phyloP scores from a whole-genome alignment of 139 green algal genomes.

The Trebouxia sp. region DNA sequence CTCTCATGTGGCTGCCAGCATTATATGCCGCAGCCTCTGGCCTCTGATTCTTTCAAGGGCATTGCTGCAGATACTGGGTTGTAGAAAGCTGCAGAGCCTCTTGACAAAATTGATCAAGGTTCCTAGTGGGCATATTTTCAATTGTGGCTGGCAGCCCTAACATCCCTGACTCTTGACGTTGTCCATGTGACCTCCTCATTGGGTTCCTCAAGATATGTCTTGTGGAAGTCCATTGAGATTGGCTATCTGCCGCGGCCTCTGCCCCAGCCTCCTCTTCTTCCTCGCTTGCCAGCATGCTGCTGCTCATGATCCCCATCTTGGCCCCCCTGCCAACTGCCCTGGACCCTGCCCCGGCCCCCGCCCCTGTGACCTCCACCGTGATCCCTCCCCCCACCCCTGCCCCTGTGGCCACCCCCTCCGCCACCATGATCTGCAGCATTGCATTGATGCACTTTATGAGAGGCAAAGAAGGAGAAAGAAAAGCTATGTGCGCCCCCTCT shows the following conservation, averaged over 20 bases:
- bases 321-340: conserved; percentile 30
- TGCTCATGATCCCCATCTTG: conserved; percentile 12
- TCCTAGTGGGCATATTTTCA: too few species aligned
- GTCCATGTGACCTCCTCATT: too few species aligned
- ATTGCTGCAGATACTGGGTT: too few species aligned
- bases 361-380: not conserved
- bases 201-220: not conserved
- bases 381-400: not conserved
- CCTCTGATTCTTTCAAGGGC: too few species aligned
- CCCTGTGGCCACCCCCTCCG: conserved; percentile 23
- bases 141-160: not conserved
- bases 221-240: not conserved
- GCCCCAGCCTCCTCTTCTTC: not conserved
- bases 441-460: too few species aligned
- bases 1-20: too few species aligned
- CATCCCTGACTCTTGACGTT: too few species aligned
- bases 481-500: too few species aligned
- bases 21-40: too few species aligned
- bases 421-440: conserved; percentile 32
- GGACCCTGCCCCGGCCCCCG: conserved; percentile 32
- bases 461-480: too few species aligned
- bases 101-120: too few species aligned
- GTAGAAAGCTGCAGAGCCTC: too few species aligned
- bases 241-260: not conserved
- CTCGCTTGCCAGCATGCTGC: not conserved